Percentiles rank a stretch among this genome's conserved stretches.
Evolutionary conservation across 2,329 filamentous ascomycete genomes (phyloP).

Genomic region (Macroventuria anomochaeta): DNA sequence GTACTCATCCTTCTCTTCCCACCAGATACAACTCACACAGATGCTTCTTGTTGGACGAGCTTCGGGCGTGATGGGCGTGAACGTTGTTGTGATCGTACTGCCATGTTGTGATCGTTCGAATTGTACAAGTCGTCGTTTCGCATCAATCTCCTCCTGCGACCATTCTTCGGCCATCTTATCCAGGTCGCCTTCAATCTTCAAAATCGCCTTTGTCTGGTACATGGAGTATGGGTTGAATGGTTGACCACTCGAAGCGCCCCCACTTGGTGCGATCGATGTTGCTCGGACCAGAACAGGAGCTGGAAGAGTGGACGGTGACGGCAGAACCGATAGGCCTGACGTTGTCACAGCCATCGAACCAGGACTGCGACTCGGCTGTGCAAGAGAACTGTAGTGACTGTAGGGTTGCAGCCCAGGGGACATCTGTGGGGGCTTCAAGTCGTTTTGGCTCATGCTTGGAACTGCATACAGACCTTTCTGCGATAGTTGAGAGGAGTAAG

Average conservation of each 20-base stretch:
- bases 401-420: conserved; percentile 48
- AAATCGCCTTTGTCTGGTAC: conserved; percentile 78
- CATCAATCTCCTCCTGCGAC: conserved; percentile 80
- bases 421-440: conserved; percentile 45
- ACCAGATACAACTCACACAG: conserved; percentile 97
- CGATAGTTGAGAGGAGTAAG: conserved; percentile 41
- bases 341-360: conserved; percentile 47
- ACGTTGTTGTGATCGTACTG: conserved; percentile 80
- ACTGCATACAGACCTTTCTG: conserved; percentile 47
- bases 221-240: conserved; percentile 77
- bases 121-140: conserved; percentile 82
- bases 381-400: conserved; percentile 54
- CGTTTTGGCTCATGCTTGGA: conserved; percentile 32
- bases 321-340: conserved; percentile 41
- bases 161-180: conserved; percentile 83
- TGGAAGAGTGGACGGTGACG: conserved; percentile 54
- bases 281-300: conserved; percentile 71
- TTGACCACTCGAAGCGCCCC: conserved; percentile 53
- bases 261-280: conserved; percentile 66
- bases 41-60: conserved; percentile 84
- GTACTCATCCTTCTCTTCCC: conserved; percentile 88
- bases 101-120: conserved; percentile 85
- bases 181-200: conserved; percentile 86
- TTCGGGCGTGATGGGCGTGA: conserved; percentile 78
- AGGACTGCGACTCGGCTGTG: conserved; percentile 53